Evolutionary conservation across 495 filamentous ascomycete genomes (phyloP).

Genomic region (Penicillium egyptiacum): DNA sequence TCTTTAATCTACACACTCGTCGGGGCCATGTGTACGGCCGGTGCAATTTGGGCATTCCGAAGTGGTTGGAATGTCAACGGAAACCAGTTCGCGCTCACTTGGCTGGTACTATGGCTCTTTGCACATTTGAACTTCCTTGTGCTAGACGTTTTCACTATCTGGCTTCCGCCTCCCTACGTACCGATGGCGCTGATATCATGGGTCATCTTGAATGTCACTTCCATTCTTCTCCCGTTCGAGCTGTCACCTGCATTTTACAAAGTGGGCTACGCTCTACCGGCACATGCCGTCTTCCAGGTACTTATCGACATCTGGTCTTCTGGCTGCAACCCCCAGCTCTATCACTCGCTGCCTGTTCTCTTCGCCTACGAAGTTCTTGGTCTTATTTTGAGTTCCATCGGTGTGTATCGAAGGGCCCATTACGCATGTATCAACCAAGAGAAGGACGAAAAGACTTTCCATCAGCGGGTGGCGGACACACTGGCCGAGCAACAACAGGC

Average conservation of each 20-base stretch:
- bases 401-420: slow-evolving; percentile 43
- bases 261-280: slow-evolving; percentile 49
- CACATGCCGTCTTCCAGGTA: slow-evolving; percentile 45
- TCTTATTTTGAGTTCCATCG: slow-evolving; percentile 30
- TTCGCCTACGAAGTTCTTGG: slow-evolving; percentile 42
- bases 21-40: slow-evolving; percentile 46
- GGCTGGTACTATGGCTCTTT: slow-evolving; percentile 53
- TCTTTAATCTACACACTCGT: slow-evolving; percentile 44
- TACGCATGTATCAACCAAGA: slow-evolving; percentile 40
- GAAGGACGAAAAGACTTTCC: slow-evolving; percentile 23
- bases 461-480: slow-evolving; percentile 30
- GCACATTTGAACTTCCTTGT: slow-evolving; percentile 51
- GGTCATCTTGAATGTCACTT: slow-evolving; percentile 49
- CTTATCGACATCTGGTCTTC: slow-evolving; percentile 50
- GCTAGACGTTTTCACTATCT: slow-evolving; percentile 49
- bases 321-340: slow-evolving; percentile 47
- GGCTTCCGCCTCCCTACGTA: slow-evolving; percentile 41
- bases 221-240: slow-evolving; percentile 49
- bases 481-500: slow-evolving; percentile 14
- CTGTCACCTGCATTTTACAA: slow-evolving; percentile 47
- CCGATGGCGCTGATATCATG: slow-evolving; percentile 51
- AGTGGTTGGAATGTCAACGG: slow-evolving; percentile 46
- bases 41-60: slow-evolving; percentile 53
- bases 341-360: slow-evolving; percentile 44
- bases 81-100: slow-evolving; percentile 48